phyloP scores from a whole-genome alignment of 1,284 basidiomycete species.

The Cryptococcus sp. region DNA sequence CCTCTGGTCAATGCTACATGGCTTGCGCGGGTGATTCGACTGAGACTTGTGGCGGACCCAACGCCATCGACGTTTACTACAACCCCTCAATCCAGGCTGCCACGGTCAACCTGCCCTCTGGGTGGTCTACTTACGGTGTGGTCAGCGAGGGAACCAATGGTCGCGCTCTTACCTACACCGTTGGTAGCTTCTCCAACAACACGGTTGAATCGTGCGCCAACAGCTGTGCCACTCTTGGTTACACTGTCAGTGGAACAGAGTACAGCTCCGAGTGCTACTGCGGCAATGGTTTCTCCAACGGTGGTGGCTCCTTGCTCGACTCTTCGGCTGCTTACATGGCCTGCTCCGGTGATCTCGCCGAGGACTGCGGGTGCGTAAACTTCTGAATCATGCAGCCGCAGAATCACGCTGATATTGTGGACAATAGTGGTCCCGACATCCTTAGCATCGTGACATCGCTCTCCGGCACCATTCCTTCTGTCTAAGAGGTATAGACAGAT shows the following conservation, averaged over 20 bases:
- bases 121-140: conserved; percentile 30
- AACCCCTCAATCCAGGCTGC: conserved; percentile 11
- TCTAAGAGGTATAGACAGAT: conserved; percentile 4
- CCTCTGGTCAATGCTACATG: conserved; percentile 28
- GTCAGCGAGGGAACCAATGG: conserved; percentile 25
- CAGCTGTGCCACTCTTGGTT: conserved; percentile 21
- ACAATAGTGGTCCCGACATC: conserved; percentile 14
- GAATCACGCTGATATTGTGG: neutral
- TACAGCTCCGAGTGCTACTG: conserved; percentile 30
- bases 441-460: conserved; percentile 14
- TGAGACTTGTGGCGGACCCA: conserved; percentile 31
- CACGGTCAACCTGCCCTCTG: conserved; percentile 21
- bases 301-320: conserved; percentile 15
- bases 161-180: conserved; percentile 26
- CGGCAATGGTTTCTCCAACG: conserved; percentile 22
- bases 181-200: conserved; percentile 19
- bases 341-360: conserved; percentile 15
- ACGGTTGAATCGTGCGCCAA: conserved; percentile 25
- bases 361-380: conserved; percentile 11
- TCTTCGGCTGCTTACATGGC: conserved; percentile 20
- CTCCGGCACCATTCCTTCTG: conserved; percentile 15
- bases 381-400: neutral
- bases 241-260: conserved; percentile 24
- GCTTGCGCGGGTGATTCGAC: conserved; percentile 26
- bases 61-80: conserved; percentile 23